These are phyloP conservation scores for Fusarium subtropicale DNA, from an alignment of 2,329 filamentous ascomycete species.

Conservation along the genomic window DNA sequence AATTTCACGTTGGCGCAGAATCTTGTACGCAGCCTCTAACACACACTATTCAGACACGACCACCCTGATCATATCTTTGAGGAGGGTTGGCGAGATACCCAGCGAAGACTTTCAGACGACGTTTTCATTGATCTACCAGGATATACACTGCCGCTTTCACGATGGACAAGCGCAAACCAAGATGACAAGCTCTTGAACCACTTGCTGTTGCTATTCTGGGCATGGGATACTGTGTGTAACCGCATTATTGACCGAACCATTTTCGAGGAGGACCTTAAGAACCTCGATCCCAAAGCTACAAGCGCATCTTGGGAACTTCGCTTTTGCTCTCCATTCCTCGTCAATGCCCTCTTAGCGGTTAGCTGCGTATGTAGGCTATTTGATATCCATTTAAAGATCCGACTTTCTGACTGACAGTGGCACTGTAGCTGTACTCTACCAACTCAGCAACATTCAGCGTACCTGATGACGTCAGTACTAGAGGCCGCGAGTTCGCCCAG, in stretches of 20 bases:
- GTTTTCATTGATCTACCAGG: constrained; percentile 8
- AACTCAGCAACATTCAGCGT: constrained; percentile 13
- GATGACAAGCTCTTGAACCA: constrained; percentile 28
- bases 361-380: constrained; percentile 30
- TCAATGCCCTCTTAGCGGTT: constrained; percentile 37
- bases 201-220: constrained; percentile 26
- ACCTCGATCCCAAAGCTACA: constrained; percentile 1
- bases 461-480: constrained; percentile 4
- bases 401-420: background rate
- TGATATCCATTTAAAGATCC: background rate
- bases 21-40: background rate
- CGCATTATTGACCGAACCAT: constrained; percentile 25
- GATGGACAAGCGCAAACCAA: constrained; percentile 22
- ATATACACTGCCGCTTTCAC: constrained; percentile 24
- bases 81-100: constrained; percentile 3
- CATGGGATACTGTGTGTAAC: constrained; percentile 30
- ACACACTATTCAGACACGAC: background rate
- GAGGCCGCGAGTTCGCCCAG: constrained; percentile 22
- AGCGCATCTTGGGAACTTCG: constrained; percentile 4
- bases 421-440: constrained; percentile 16
- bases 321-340: constrained; percentile 36
- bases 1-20: too few relatives aligned
- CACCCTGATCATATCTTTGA: constrained; percentile 11
- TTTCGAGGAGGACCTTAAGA: constrained; percentile 31
- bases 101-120: constrained; percentile 1